These are phyloP conservation scores for Yamadazyma friedrichii DNA, from an alignment of 1,139 yeast species.

Conservation along the genomic window DNA sequence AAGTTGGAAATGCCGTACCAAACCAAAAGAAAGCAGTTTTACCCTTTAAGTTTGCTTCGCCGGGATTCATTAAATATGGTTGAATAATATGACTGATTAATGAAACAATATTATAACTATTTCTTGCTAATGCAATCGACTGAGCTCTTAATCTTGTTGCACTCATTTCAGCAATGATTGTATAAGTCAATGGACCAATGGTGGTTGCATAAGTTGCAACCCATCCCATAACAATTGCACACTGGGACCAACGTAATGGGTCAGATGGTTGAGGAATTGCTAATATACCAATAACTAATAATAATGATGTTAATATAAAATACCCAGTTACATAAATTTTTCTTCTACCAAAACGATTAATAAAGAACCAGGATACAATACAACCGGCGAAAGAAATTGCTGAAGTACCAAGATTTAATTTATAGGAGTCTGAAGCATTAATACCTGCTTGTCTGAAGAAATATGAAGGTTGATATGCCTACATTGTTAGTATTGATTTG, in stretches of 20 bases:
- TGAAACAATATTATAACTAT: constrained; percentile 16
- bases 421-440: constrained; percentile 18
- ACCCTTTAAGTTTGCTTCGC: constrained; percentile 19
- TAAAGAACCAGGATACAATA: constrained; percentile 22
- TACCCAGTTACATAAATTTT: constrained; percentile 25
- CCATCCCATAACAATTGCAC: constrained; percentile 19
- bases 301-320: constrained; percentile 20
- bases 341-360: constrained; percentile 22
- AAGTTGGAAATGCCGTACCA: constrained; percentile 28
- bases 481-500: constrained; percentile 3
- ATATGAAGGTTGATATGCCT: constrained; percentile 23
- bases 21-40: constrained; percentile 30
- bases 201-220: constrained; percentile 19
- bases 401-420: constrained; percentile 27
- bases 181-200: constrained; percentile 22
- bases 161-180: constrained; percentile 21
- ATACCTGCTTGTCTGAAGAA: constrained; percentile 27
- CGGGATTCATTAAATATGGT: constrained; percentile 23
- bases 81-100: constrained; percentile 17
- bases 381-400: constrained; percentile 24
- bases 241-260: constrained; percentile 20
- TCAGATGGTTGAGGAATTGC: constrained; percentile 26
- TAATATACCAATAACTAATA: constrained; percentile 45
- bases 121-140: constrained; percentile 22
- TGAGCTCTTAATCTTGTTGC: constrained; percentile 22